These are phyloP conservation scores for Taphrina populina DNA, from an alignment of 1,139 yeast genomes.

Conservation along the genomic window DNA sequence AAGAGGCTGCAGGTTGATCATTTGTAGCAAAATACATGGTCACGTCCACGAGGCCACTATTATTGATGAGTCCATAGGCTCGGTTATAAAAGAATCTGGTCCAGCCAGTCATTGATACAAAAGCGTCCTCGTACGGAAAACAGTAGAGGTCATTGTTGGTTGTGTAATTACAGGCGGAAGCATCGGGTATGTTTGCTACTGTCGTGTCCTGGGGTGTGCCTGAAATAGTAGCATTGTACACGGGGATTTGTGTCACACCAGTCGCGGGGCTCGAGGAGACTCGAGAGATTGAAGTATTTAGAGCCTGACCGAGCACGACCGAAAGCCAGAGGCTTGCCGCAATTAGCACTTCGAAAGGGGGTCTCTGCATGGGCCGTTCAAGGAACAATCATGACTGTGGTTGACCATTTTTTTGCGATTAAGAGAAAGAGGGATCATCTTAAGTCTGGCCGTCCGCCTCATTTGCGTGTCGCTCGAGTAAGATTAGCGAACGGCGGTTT, in stretches of 20 bases:
- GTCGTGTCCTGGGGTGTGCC: constrained; percentile 16
- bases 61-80: constrained; percentile 12
- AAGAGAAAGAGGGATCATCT: too few relatives aligned
- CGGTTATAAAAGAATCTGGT: constrained; percentile 29
- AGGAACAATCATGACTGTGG: too few relatives aligned
- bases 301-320: too few relatives aligned
- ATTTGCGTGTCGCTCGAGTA: too few relatives aligned
- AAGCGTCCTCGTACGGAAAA: constrained; percentile 16
- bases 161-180: constrained; percentile 14
- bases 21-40: constrained; percentile 27
- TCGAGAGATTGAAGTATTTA: too few relatives aligned
- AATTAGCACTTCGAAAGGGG: too few relatives aligned
- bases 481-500: too few relatives aligned
- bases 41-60: constrained; percentile 22
- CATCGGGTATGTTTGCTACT: constrained; percentile 8
- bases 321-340: too few relatives aligned
- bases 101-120: constrained; percentile 32
- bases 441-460: too few relatives aligned
- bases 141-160: constrained; percentile 21
- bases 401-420: too few relatives aligned
- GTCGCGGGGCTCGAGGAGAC: neutral
- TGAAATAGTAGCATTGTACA: constrained; percentile 16
- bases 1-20: constrained; percentile 28
- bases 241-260: constrained; percentile 1
- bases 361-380: too few relatives aligned